A percentile compares a stretch with the other conserved stretches of the same genome.
Evolutionary conservation across 768 basidiomycete genomes (phyloP).

Genomic region (Tubosaeta brunneosetosa): DNA sequence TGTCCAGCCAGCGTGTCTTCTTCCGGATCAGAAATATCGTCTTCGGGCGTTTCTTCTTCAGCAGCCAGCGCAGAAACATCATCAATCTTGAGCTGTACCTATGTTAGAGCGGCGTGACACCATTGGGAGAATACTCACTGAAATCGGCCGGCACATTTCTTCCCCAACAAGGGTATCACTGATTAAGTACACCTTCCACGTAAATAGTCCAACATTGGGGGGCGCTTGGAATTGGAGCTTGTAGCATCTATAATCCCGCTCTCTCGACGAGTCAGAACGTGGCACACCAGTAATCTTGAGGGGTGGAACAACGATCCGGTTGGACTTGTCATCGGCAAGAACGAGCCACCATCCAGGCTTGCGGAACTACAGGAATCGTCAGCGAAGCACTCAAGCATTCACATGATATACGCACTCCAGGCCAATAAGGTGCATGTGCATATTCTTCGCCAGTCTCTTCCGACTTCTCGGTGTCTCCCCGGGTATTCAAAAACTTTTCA

Average conservation of each 20-base stretch:
- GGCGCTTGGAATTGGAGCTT: conserved; percentile 96
- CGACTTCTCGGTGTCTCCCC: conserved; percentile 60
- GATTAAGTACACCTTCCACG: conserved; percentile 81
- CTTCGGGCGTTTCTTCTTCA: conserved; percentile 65
- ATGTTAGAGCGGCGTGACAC: conserved; percentile 4
- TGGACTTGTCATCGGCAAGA: conserved; percentile 80
- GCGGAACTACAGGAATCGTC: conserved; percentile 50
- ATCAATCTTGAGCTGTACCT: conserved; percentile 73
- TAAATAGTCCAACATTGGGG: conserved; percentile 73
- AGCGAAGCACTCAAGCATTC: not conserved
- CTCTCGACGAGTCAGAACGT: conserved; percentile 41
- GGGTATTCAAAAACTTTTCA: conserved; percentile 61
- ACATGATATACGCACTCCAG: conserved; percentile 51
- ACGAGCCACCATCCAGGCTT: conserved; percentile 93
- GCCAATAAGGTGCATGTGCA: conserved; percentile 95
- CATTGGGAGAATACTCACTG: conserved; percentile 43
- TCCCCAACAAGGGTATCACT: conserved; percentile 89
- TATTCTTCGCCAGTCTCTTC: conserved; percentile 44
- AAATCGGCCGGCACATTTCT: conserved; percentile 65
- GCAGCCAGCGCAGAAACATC: conserved; percentile 53
- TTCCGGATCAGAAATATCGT: conserved; percentile 97
- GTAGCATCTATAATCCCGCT: conserved; percentile 72
- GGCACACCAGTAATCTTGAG: conserved; percentile 79
- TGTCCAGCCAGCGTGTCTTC: conserved; percentile 96
- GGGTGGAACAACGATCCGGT: conserved; percentile 84